These are phyloP conservation scores for Pilobolus umbonatus DNA, from an alignment of 192 early-diverging fungal genomes.

Conservation along the genomic window DNA sequence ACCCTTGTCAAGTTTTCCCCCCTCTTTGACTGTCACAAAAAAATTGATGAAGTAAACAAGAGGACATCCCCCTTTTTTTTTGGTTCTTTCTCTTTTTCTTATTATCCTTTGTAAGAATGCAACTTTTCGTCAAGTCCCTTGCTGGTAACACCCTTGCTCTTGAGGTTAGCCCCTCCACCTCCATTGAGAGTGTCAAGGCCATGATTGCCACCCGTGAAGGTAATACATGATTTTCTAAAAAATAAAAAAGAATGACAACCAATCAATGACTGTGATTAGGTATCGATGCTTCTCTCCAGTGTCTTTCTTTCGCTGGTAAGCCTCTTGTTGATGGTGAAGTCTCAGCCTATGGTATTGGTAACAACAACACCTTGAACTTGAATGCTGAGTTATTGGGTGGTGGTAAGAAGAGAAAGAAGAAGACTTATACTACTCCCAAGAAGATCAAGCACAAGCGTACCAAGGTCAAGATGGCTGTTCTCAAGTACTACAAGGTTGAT, in stretches of 20 bases:
- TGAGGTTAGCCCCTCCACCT: constrained; percentile 48
- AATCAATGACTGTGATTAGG: constrained; percentile 25
- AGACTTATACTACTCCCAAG: constrained; percentile 99
- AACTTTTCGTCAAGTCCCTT: constrained; percentile 64
- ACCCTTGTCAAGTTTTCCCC: neutral
- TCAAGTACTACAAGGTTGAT: constrained; percentile 99
- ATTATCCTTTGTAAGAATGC: constrained; percentile 49
- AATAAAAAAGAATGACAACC: neutral
- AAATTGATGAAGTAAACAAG: neutral
- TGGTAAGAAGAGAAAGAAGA: constrained; percentile 99
- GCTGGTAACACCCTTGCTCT: constrained; percentile 60
- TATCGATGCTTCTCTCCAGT: constrained; percentile 56
- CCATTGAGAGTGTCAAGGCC: constrained; percentile 52
- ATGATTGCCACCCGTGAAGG: constrained; percentile 53
- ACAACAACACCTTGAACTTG: constrained; percentile 72
- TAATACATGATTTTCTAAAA: constrained; percentile 16
- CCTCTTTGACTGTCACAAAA: neutral
- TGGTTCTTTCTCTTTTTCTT: constrained; percentile 23
- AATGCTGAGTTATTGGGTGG: constrained; percentile 72
- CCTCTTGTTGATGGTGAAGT: constrained; percentile 44
- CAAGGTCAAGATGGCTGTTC: constrained; percentile 98
- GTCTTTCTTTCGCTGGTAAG: constrained; percentile 51
- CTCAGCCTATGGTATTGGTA: constrained; percentile 55
- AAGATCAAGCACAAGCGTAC: constrained; percentile 99
- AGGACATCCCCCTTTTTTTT: neutral